Evolutionary conservation across 78 protist genomes (phyloP).

Genomic region (Polysphondylium violaceum): DNA sequence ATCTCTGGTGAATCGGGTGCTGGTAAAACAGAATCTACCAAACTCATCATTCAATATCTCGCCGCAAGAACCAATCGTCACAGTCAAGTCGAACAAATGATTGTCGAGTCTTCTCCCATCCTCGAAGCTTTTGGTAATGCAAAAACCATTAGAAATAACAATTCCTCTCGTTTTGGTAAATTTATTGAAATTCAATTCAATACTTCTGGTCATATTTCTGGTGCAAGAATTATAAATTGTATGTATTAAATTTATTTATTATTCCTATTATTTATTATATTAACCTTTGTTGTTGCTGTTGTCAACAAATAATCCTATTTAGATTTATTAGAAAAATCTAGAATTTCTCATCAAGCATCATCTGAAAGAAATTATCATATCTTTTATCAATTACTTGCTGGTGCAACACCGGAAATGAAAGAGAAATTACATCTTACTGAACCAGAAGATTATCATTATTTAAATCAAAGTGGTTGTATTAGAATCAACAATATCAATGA

Average conservation of each 20-base stretch:
- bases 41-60: conserved; percentile 88
- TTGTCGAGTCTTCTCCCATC: conserved; percentile 86
- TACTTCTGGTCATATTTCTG: conserved; percentile 67
- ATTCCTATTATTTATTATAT: not conserved
- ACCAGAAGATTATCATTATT: conserved; percentile 76
- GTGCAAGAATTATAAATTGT: conserved; percentile 80
- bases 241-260: conserved; percentile 11
- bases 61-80: conserved; percentile 77
- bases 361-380: conserved; percentile 86
- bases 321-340: conserved; percentile 76
- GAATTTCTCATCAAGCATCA: conserved; percentile 75
- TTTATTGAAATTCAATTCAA: conserved; percentile 85
- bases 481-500: conserved; percentile 86
- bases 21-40: conserved; percentile 95
- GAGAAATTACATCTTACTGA: conserved; percentile 48
- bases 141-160: conserved; percentile 83
- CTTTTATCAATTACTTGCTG: conserved; percentile 77
- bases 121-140: conserved; percentile 89
- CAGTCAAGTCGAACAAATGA: conserved; percentile 77
- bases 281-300: not conserved
- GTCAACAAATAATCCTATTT: not conserved
- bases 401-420: conserved; percentile 59
- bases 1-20: conserved; percentile 96
- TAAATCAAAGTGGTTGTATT: conserved; percentile 83
- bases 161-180: conserved; percentile 85